Evolutionary conservation across 2,329 filamentous ascomycete genomes (phyloP).

Genomic region (Metarhizium guizhouense): DNA sequence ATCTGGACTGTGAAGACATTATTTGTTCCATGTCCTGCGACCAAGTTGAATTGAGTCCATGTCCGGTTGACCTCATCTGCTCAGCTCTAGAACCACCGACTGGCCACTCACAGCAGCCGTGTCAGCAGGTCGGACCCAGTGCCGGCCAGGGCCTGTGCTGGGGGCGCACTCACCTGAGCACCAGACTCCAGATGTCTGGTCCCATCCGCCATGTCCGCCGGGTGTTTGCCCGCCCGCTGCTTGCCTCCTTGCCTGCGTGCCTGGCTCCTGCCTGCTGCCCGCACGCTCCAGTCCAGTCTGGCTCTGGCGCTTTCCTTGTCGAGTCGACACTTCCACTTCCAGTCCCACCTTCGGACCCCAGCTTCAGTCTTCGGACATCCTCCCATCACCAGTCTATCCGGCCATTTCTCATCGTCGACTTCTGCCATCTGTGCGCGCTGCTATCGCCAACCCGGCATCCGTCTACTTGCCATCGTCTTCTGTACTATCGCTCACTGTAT

Average conservation of each 20-base stretch:
- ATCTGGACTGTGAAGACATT: too few relatives aligned
- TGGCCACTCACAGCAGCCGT: neutral
- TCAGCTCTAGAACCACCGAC: too few relatives aligned
- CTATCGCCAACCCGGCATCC: conserved; percentile 3
- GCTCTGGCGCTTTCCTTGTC: too few relatives aligned
- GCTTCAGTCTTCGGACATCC: neutral
- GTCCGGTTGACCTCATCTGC: too few relatives aligned
- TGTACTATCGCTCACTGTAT: conserved; percentile 4
- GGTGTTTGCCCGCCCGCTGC: neutral
- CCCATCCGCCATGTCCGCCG: too few relatives aligned
- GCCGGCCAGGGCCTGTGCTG: too few relatives aligned
- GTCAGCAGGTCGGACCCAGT: too few relatives aligned
- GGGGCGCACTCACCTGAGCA: too few relatives aligned
- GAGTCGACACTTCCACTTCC: neutral
- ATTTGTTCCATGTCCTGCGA: too few relatives aligned
- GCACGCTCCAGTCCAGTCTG: too few relatives aligned
- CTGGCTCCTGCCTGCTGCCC: neutral
- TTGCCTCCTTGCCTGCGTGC: neutral
- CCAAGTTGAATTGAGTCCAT: too few relatives aligned
- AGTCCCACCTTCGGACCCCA: neutral
- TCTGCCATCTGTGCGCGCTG: conserved; percentile 1
- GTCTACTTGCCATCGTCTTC: neutral
- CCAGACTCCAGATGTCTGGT: too few relatives aligned
- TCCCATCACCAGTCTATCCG: conserved; percentile 2
- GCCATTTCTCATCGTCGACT: conserved; percentile 2